phyloP scores from a whole-genome alignment of 495 filamentous ascomycete species.

The Ramalina peruviana region DNA sequence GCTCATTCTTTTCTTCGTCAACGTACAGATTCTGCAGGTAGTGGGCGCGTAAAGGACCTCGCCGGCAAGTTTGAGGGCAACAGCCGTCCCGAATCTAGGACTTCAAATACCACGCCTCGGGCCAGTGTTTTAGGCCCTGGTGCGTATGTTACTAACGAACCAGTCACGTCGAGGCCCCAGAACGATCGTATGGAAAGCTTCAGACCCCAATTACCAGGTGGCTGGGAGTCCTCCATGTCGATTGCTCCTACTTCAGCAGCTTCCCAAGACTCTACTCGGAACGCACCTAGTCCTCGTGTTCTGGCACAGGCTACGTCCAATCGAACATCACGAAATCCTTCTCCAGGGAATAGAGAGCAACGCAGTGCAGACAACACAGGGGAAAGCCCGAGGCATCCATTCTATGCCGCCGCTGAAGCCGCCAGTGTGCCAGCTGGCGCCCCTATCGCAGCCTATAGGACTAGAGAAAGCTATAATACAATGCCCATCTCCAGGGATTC shows the following conservation, averaged over 20 bases:
- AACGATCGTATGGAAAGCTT: constrained; percentile 27
- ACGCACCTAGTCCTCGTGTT: not conserved
- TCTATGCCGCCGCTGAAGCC: constrained; percentile 14
- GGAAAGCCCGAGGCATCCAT: constrained; percentile 8
- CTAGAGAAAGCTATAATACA: not conserved
- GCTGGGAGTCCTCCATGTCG: constrained; percentile 47
- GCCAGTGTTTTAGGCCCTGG: constrained; percentile 1
- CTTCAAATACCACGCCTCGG: constrained; percentile 19
- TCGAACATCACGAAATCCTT: not conserved
- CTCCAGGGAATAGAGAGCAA: not conserved
- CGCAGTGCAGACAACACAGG: not conserved
- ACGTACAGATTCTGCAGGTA: constrained; percentile 26
- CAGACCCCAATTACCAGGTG: constrained; percentile 48
- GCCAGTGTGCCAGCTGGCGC: constrained; percentile 13
- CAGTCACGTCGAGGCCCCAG: constrained; percentile 18
- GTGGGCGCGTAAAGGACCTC: constrained; percentile 32
- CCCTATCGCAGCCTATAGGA: constrained; percentile 9
- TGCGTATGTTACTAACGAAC: constrained; percentile 9
- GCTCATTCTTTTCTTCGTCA: not conserved
- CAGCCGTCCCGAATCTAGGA: constrained; percentile 15
- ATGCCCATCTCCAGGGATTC: not conserved
- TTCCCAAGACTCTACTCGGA: not conserved
- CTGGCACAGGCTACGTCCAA: not conserved
- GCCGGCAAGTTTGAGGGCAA: constrained; percentile 31
- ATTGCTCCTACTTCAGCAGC: constrained; percentile 18